Evolutionary conservation across 495 filamentous ascomycete genomes (phyloP).

Genomic region (Neurospora intermedia): DNA sequence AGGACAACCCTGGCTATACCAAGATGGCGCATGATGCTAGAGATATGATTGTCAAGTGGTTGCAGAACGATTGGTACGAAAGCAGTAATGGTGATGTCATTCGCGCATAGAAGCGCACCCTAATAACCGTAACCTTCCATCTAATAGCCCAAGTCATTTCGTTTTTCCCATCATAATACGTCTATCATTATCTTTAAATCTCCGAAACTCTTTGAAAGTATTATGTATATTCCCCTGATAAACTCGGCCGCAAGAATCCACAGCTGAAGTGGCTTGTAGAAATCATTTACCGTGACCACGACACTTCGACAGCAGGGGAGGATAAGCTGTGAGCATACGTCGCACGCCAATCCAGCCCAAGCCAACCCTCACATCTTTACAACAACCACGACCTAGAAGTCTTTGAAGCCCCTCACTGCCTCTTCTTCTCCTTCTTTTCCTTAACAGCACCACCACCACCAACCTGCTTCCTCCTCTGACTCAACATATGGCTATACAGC

Average conservation of each 20-base stretch:
- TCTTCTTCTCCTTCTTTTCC: slow-evolving; percentile 21
- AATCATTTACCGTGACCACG: neutral
- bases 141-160: neutral
- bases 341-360: neutral
- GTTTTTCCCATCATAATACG: neutral
- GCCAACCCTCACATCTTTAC: neutral
- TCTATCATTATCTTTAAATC: neutral
- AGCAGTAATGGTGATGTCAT: slow-evolving; percentile 19
- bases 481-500: slow-evolving; percentile 89
- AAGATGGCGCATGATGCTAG: slow-evolving; percentile 56
- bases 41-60: slow-evolving; percentile 49
- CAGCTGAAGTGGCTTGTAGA: neutral
- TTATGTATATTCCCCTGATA: neutral
- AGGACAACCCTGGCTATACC: slow-evolving; percentile 70
- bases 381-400: neutral
- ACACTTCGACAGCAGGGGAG: neutral
- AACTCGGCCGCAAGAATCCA: neutral
- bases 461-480: slow-evolving; percentile 65
- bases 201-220: neutral
- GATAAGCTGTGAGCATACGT: neutral
- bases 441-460: slow-evolving; percentile 34
- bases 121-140: neutral
- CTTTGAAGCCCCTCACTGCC: slow-evolving; percentile 5
- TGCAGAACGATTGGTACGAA: slow-evolving; percentile 43
- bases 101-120: slow-evolving; percentile 2